These are phyloP conservation scores for Geotrichum reessii DNA, from an alignment of 1,139 yeast genomes.

Conservation along the genomic window DNA sequence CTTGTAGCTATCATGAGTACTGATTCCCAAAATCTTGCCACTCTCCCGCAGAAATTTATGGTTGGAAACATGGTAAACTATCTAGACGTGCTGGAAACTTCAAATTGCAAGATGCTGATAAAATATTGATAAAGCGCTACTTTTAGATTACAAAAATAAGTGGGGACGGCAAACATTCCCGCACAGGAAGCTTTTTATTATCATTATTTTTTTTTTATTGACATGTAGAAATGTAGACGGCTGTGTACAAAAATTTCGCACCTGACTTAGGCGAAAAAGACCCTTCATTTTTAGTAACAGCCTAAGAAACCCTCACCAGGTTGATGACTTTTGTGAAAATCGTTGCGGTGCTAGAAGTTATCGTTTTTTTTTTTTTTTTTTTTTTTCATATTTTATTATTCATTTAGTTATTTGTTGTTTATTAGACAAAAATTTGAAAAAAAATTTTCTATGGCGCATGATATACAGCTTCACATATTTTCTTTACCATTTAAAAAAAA, in stretches of 20 bases:
- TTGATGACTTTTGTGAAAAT: background rate
- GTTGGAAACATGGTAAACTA: background rate
- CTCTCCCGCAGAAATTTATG: background rate
- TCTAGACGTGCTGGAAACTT: background rate
- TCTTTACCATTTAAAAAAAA: background rate
- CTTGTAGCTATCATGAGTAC: background rate
- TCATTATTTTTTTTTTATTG: too few relatives aligned
- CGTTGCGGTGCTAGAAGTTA: background rate
- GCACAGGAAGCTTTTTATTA: too few relatives aligned
- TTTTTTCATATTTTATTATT: too few relatives aligned
- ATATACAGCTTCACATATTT: background rate
- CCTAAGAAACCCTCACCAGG: background rate
- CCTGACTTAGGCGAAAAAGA: background rate
- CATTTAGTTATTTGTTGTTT: too few relatives aligned
- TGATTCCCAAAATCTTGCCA: background rate
- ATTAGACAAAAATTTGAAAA: too few relatives aligned
- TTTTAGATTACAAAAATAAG: background rate
- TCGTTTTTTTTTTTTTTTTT: background rate
- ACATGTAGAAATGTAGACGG: background rate
- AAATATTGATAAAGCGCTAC: background rate
- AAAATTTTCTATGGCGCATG: background rate
- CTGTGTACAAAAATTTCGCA: background rate
- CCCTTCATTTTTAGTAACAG: background rate
- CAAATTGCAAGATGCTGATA: background rate
- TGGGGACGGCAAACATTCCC: background rate